Evolutionary conservation across 352 stramenopile genomes (phyloP).

Genomic region (Phytophthora brassicae): DNA sequence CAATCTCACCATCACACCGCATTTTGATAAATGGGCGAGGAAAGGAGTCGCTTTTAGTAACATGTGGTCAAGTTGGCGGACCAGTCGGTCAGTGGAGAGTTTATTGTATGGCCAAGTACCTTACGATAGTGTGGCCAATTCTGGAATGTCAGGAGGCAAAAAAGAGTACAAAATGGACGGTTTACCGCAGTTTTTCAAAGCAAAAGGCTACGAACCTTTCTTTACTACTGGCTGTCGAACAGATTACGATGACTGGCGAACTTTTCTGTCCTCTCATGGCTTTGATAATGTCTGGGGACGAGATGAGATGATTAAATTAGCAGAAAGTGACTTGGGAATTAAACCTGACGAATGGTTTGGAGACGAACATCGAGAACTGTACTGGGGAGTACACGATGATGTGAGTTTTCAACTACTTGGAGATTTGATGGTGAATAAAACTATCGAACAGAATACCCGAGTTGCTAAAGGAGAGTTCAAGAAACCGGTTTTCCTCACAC

Average conservation of each 20-base stretch:
- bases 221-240: slow-evolving; percentile 49
- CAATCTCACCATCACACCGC: slow-evolving; percentile 41
- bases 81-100: slow-evolving; percentile 59
- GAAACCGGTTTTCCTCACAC: slow-evolving; percentile 50
- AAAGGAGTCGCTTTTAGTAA: slow-evolving; percentile 52
- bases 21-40: slow-evolving; percentile 54
- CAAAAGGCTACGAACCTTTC: slow-evolving; percentile 49
- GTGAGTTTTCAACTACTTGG: slow-evolving; percentile 46
- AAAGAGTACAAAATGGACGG: slow-evolving; percentile 33
- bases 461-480: slow-evolving; percentile 23
- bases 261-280: slow-evolving; percentile 47
- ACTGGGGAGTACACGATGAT: slow-evolving; percentile 60
- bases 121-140: slow-evolving; percentile 40
- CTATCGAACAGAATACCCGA: slow-evolving; percentile 27
- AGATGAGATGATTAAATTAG: slow-evolving; percentile 41
- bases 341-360: slow-evolving; percentile 32
- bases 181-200: slow-evolving; percentile 53
- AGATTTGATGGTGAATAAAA: slow-evolving; percentile 50
- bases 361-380: slow-evolving; percentile 9
- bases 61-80: slow-evolving; percentile 63
- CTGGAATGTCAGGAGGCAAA: slow-evolving; percentile 37
- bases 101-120: slow-evolving; percentile 55
- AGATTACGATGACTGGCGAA: slow-evolving; percentile 50
- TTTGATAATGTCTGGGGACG: slow-evolving; percentile 45
- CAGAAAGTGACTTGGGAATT: slow-evolving; percentile 39